Percentiles rank a stretch among this genome's conserved stretches.
phyloP scores from a whole-genome alignment of 2,329 filamentous ascomycete genomes.

The Colletotrichum ledebouriae region DNA sequence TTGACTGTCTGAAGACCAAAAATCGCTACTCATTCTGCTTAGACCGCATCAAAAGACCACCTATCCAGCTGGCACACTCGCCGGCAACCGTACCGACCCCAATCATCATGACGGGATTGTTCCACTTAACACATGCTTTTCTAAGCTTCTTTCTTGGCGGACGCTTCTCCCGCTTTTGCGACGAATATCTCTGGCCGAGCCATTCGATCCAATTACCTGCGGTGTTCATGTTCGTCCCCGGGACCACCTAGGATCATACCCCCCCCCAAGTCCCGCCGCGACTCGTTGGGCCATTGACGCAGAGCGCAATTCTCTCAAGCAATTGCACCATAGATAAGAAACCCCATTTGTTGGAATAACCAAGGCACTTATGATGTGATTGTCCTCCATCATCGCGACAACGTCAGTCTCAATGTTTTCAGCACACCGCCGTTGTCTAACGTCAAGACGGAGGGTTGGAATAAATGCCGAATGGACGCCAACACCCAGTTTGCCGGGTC shows the following conservation, averaged over 20 bases:
- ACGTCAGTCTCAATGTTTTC: not conserved
- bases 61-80: not conserved
- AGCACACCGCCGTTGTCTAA: slow-evolving; percentile 8
- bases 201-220: not conserved
- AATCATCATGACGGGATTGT: slow-evolving; percentile 20
- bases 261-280: slow-evolving; percentile 14
- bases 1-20: slow-evolving; percentile 7
- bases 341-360: slow-evolving; percentile 15
- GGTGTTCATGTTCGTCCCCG: not conserved
- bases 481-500: slow-evolving; percentile 25
- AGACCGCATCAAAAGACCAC: slow-evolving; percentile 8
- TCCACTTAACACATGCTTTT: not conserved
- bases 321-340: slow-evolving; percentile 44
- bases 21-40: slow-evolving; percentile 21
- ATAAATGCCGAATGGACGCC: not conserved
- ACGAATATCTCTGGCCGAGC: not conserved
- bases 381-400: slow-evolving; percentile 31
- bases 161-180: not conserved
- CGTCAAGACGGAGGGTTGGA: not conserved
- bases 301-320: slow-evolving; percentile 31
- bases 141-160: slow-evolving; percentile 11
- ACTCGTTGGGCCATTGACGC: slow-evolving; percentile 12
- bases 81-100: not conserved
- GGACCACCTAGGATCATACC: slow-evolving; percentile 33
- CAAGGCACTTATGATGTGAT: slow-evolving; percentile 33